Base-by-base conservation (phyloP, 1,139 yeast genomes). In the Meyerozyma guilliermondii region DNA sequence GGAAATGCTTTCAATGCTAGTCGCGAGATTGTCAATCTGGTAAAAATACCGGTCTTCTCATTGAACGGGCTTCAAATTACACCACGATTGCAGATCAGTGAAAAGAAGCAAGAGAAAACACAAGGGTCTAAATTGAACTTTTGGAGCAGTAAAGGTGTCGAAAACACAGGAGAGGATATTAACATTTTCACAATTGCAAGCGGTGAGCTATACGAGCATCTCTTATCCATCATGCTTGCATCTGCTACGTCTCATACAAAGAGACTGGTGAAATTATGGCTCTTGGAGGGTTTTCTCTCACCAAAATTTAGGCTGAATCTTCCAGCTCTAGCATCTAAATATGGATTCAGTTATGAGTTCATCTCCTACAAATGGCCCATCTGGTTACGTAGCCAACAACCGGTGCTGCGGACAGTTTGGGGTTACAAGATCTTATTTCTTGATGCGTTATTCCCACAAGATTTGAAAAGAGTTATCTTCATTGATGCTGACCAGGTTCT, bases 321-420 rank as follows among this genome's bases (percentile, higher is more conserved):
- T n/a, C 86, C 88, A 0, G 50, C 55, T n/a, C 57, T 89, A 39
- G 82, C 94, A 0, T 59, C 65, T n/a, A 56, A 75, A 41, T 75
- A 73, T 48, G 74, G 75, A 1, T 80, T 87, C 49, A 75, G 81
- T 39, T 87, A 83, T 53, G 91, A 88, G 54, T 64, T 87, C 38
- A 72, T 92, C 16, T 78, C 84, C 2, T 92, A 87, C 61, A 83
- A 85, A 50, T 92, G 98, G 98, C 98, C 98, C 9, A 63, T 70
- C 20, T 92, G 97, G 95, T 68, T 92, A 24, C 74, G 94, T 38
- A 73, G 72, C 2, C 98, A 92, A 61, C 60, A 81, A 27, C 89
- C 83, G 51, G 80, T 80, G 56, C 89, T 84, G 54, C 73, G 97
- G 48, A 79, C 82, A 3, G 80, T 88, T 41, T 87, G 96, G 91